These are phyloP conservation scores for Pelargonium cotyledonis DNA, from an alignment of 441 rosid genomes.

Conservation along the genomic window DNA sequence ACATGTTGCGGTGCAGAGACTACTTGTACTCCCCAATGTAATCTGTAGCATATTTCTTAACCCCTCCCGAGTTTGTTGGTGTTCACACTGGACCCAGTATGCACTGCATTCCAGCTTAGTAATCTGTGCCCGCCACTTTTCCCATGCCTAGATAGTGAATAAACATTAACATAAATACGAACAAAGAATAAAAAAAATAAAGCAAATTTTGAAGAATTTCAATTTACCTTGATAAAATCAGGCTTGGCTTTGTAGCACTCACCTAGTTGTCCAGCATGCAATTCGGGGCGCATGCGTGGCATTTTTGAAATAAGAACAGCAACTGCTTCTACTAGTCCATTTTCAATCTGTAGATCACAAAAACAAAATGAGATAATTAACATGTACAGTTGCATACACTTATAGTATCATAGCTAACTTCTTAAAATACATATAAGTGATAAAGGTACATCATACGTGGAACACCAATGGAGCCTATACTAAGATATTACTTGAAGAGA, in stretches of 20 bases:
- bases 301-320: slow-evolving; percentile 84
- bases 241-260: slow-evolving; percentile 81
- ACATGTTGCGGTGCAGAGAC: slow-evolving; percentile 51
- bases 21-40: slow-evolving; percentile 62
- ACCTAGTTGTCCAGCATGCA: slow-evolving; percentile 62
- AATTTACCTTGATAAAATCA: slow-evolving; percentile 76
- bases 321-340: slow-evolving; percentile 88
- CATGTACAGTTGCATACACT: slow-evolving; percentile 5
- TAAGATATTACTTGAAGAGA: no score
- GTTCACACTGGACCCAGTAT: slow-evolving; percentile 84
- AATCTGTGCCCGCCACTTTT: slow-evolving; percentile 84
- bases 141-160: slow-evolving; percentile 62
- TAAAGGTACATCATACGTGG: no score
- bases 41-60: slow-evolving; percentile 79
- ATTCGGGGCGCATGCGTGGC: slow-evolving; percentile 78
- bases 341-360: slow-evolving; percentile 60
- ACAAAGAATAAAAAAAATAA: slow-evolving; percentile 16
- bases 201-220: slow-evolving; percentile 14
- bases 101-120: slow-evolving; percentile 78
- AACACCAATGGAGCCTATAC: no score
- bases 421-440: background rate
- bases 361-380: slow-evolving; percentile 20
- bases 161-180: slow-evolving; percentile 5
- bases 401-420: background rate
- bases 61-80: slow-evolving; percentile 66